These are phyloP conservation scores for Spathaspora passalidarum DNA, from an alignment of 805 yeast species.

Conservation along the genomic window DNA sequence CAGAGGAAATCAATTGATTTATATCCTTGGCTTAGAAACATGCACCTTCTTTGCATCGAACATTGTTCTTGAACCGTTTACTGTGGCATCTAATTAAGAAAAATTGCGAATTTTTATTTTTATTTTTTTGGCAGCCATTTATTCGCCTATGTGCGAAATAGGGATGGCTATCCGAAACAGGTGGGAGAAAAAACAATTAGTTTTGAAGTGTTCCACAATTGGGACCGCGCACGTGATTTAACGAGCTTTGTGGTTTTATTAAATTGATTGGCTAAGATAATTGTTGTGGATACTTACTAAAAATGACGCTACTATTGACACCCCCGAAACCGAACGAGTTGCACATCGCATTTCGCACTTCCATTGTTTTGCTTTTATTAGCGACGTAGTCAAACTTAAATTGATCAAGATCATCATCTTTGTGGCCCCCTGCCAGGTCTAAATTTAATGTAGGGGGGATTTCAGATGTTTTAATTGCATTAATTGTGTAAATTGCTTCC, in stretches of 20 bases:
- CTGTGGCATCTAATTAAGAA: background rate
- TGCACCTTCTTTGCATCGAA: too few relatives aligned
- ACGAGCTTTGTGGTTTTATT: background rate
- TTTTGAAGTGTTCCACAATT: background rate
- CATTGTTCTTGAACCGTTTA: background rate
- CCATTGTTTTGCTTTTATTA: constrained; percentile 35
- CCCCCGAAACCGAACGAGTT: constrained; percentile 99
- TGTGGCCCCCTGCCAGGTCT: constrained; percentile 47
- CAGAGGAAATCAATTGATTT: background rate
- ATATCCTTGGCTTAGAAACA: background rate
- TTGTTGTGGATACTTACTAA: constrained; percentile 23
- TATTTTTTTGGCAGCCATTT: background rate
- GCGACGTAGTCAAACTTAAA: constrained; percentile 61
- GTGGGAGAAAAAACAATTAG: background rate
- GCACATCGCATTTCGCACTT: constrained; percentile 60
- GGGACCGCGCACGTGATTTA: background rate
- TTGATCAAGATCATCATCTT: constrained; percentile 38
- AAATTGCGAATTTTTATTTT: background rate
- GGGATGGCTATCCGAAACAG: background rate
- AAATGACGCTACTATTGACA: constrained; percentile 74
- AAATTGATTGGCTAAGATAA: background rate
- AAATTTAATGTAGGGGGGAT: constrained; percentile 85
- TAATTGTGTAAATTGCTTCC: constrained; percentile 77
- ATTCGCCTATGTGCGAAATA: background rate
- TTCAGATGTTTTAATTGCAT: constrained; percentile 53